Base-by-base conservation (phyloP, 176 grass and related monocot genomes). In the Phoenix dactylifera region DNA sequence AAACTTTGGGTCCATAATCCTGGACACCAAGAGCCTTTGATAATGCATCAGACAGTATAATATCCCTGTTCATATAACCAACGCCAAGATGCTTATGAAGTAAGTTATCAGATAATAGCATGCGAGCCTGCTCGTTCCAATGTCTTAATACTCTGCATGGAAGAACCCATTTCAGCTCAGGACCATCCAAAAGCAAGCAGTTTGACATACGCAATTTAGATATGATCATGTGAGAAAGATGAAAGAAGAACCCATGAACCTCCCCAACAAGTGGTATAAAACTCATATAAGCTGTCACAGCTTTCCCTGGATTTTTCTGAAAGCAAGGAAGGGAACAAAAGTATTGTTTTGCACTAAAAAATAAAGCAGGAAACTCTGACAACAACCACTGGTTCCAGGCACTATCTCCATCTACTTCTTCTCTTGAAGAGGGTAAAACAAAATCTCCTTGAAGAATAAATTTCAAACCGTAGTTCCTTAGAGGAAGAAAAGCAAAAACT, bases 361-460 rank as follows among this genome's bases (percentile, higher is more conserved):
- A 91, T 55, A 97, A 72, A 75, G 80, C 66, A 50, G 92, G 92
- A 30, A 85, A 88, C 77, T 97, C 87, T 15, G 92, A 90, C 51
- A 97, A 30, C 58, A 97, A 82, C 92, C 92, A 97, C 58, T 97
- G 92, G 55, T 97, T 97, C 92, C 92, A 97, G 60, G 87, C 81
- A 77, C 79, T 97, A 63, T 97, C 85, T n/a, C 83, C 77, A 79
- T 97, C 92, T 48, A 97, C 92, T 78, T 97, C 92, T 60, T 97
- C 92, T 80, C 92, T 90, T 20, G 92, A 97, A 83, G 92, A 87
- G 70, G 92, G 87, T 59, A 97, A 79, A 65, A 87, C 78, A 72
- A 97, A 97, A 74, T 97, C 87, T 26, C 83, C 92, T 75, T 97
- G 92, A 74, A 97, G 68, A 83, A 97, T 91, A 74, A 97, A 97